A percentile compares a stretch with the other conserved stretches of the same genome.
These are phyloP conservation scores for Macadamia tetraphylla DNA, from an alignment of 164 flowering plant species.

Conservation along the genomic window DNA sequence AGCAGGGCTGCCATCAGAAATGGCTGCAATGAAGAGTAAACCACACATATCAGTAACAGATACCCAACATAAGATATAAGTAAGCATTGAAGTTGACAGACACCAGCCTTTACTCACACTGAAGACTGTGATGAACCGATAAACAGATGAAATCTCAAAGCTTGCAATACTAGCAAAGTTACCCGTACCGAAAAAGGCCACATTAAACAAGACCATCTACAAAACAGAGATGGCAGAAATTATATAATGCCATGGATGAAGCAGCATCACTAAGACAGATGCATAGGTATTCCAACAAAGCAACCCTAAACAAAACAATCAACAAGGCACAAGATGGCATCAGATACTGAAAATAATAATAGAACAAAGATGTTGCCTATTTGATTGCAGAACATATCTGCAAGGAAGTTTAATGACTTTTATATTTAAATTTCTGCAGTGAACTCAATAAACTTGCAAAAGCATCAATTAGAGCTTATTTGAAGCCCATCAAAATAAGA, in stretches of 20 bases:
- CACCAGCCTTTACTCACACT: slow-evolving; percentile 50
- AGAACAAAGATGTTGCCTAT: neutral
- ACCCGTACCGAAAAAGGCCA: slow-evolving; percentile 96
- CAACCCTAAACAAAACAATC: too few relatives aligned
- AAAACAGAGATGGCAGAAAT: slow-evolving; percentile 6
- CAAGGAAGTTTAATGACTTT: too few relatives aligned
- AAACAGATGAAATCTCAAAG: slow-evolving; percentile 96
- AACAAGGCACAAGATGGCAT: neutral
- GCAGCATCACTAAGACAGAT: neutral
- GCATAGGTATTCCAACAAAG: neutral
- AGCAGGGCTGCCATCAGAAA: slow-evolving; percentile 94
- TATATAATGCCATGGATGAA: neutral
- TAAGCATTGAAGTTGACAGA: neutral
- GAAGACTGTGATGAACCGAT: slow-evolving; percentile 91
- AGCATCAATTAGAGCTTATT: neutral
- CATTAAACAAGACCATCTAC: slow-evolving; percentile 87
- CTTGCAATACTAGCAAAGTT: slow-evolving; percentile 98
- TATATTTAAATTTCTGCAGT: neutral
- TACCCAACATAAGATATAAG: slow-evolving; percentile 2
- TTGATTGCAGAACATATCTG: neutral
- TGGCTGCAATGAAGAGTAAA: slow-evolving; percentile 60
- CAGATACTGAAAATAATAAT: neutral
- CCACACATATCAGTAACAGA: slow-evolving; percentile 14
- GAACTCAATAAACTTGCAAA: neutral
- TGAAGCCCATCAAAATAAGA: too few relatives aligned